These are phyloP conservation scores for Domatiomyces catenatus DNA, from an alignment of 2,329 filamentous ascomycete species.

Conservation along the genomic window DNA sequence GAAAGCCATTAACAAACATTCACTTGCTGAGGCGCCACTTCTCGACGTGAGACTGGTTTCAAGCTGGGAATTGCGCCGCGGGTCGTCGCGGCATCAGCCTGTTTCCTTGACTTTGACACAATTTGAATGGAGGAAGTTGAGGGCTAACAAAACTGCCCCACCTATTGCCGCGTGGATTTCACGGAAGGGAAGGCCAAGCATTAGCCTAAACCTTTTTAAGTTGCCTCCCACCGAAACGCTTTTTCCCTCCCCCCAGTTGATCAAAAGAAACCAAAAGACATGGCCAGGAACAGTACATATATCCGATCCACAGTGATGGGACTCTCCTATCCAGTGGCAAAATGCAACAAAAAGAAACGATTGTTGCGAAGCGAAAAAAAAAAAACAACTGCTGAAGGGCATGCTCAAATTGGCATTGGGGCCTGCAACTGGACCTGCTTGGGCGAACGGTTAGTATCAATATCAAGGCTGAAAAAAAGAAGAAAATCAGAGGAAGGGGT, in stretches of 20 bases:
- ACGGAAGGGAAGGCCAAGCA: neutral
- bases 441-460: no score
- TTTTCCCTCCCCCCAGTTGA: neutral
- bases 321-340: neutral
- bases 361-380: neutral
- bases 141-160: neutral
- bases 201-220: neutral
- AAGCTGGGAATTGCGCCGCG: neutral
- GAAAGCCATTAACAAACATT: neutral
- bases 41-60: neutral
- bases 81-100: neutral
- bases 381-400: neutral
- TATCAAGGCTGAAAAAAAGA: neutral
- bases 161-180: neutral
- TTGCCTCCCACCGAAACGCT: neutral
- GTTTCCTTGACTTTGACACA: neutral
- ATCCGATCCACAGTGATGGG: neutral
- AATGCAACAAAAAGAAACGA: neutral
- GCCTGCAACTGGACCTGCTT: no score
- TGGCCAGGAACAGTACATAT: neutral
- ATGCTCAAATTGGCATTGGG: no score
- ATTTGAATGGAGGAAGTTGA: neutral
- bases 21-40: neutral
- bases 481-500: neutral
- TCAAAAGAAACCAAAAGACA: neutral